A percentile compares a stretch with the other conserved stretches of the same genome.
phyloP scores from a whole-genome alignment of 805 yeast genomes.

The Metschnikowia koreensis region DNA sequence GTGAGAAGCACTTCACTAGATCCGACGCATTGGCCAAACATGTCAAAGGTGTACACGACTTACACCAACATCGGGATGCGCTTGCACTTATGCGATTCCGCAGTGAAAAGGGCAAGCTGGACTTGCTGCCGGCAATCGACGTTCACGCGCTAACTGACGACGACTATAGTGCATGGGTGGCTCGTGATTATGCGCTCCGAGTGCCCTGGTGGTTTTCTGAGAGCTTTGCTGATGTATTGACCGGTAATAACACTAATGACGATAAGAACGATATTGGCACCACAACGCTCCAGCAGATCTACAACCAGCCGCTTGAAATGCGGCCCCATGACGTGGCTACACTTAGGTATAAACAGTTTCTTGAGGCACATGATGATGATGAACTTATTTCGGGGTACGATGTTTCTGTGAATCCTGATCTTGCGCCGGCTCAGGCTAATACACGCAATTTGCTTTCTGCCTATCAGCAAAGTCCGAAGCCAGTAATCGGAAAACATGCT shows the following conservation, averaged over 20 bases:
- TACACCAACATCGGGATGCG: constrained; percentile 39
- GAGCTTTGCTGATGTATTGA: constrained; percentile 26
- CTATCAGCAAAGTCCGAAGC: not conserved
- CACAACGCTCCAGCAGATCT: constrained; percentile 19
- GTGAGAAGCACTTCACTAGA: constrained; percentile 56
- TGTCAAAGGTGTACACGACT: constrained; percentile 57
- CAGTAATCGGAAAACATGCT: not conserved
- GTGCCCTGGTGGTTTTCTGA: constrained; percentile 45
- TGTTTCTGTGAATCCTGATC: constrained; percentile 5
- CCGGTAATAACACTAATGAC: not conserved
- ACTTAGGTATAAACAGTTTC: constrained; percentile 29
- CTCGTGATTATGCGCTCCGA: constrained; percentile 33
- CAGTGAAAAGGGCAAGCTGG: constrained; percentile 29
- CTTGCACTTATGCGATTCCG: constrained; percentile 28
- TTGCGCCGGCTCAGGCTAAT: constrained; percentile 9
- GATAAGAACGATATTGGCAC: not conserved
- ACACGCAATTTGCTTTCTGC: constrained; percentile 1
- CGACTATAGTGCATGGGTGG: constrained; percentile 28
- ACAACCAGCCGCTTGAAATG: constrained; percentile 30
- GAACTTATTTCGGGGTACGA: constrained; percentile 16
- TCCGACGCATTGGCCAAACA: constrained; percentile 66
- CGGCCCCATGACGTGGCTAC: constrained; percentile 35
- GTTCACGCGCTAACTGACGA: constrained; percentile 28
- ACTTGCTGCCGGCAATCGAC: constrained; percentile 22
- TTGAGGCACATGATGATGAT: constrained; percentile 11